These are phyloP conservation scores for Curvularia verruculosa DNA, from an alignment of 2,329 filamentous ascomycete genomes.

Conservation along the genomic window DNA sequence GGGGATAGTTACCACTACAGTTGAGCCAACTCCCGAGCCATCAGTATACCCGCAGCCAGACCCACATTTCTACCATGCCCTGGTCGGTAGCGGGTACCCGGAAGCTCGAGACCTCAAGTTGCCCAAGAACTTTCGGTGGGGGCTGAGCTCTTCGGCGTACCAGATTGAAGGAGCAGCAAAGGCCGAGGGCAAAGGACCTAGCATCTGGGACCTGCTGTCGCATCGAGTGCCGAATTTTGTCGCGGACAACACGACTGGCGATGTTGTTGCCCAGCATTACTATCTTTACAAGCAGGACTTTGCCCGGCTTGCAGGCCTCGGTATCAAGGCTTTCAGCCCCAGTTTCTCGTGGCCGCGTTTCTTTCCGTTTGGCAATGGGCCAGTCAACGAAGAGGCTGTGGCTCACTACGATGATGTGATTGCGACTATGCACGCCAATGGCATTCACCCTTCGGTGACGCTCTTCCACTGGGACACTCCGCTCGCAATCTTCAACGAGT, in stretches of 20 bases:
- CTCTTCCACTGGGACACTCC: constrained; percentile 55
- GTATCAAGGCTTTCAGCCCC: constrained; percentile 40
- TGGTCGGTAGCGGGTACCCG: constrained; percentile 47
- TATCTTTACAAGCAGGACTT: constrained; percentile 54
- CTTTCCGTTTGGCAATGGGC: constrained; percentile 48
- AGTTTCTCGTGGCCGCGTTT: constrained; percentile 50
- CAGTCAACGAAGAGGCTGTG: constrained; percentile 46
- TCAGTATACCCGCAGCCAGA: constrained; percentile 49
- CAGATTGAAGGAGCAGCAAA: constrained; percentile 54
- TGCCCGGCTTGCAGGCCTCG: constrained; percentile 45
- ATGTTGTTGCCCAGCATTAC: constrained; percentile 52
- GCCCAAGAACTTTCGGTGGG: constrained; percentile 53
- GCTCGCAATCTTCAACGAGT: constrained; percentile 51
- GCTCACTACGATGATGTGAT: constrained; percentile 52
- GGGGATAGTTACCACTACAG: constrained; percentile 52
- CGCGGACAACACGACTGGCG: constrained; percentile 50
- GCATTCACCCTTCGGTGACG: constrained; percentile 46
- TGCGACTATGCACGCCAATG: constrained; percentile 42
- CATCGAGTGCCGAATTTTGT: constrained; percentile 52
- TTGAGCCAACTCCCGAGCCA: constrained; percentile 52
- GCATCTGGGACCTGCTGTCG: constrained; percentile 54
- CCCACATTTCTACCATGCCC: constrained; percentile 49
- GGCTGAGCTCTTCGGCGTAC: constrained; percentile 50
- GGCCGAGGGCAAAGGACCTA: constrained; percentile 52
- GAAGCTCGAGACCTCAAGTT: constrained; percentile 48